These are phyloP conservation scores for Heterobasidion irregulare DNA, from an alignment of 1,284 basidiomycete species.

Conservation along the genomic window DNA sequence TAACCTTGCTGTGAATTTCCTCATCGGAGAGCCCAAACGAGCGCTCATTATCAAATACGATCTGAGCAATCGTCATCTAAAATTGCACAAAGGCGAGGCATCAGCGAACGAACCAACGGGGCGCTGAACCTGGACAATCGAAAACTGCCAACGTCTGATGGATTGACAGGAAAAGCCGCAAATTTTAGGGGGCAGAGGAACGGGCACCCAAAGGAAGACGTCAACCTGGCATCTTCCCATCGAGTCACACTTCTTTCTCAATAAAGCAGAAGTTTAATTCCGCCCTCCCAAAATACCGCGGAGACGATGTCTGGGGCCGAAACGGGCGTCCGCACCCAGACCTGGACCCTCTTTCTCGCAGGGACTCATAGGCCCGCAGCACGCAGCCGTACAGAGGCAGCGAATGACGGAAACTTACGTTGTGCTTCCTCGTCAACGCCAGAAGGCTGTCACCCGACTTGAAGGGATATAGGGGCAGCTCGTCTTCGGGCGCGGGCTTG, in stretches of 20 bases:
- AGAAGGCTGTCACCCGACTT: slow-evolving; percentile 74
- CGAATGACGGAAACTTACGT: slow-evolving; percentile 39
- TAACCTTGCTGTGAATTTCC: slow-evolving; percentile 71
- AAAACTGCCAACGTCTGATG: no score
- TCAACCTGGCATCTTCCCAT: no score
- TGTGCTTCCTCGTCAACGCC: slow-evolving; percentile 74
- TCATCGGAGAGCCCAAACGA: slow-evolving; percentile 68
- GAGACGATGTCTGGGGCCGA: neutral
- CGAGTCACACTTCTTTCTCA: neutral
- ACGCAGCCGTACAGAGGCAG: neutral
- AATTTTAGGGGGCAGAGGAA: no score
- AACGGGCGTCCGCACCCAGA: neutral
- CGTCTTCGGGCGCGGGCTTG: slow-evolving; percentile 15
- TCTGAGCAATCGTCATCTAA: slow-evolving; percentile 88
- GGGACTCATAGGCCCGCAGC: neutral
- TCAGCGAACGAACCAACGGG: no score
- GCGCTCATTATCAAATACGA: slow-evolving; percentile 93
- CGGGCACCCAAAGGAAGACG: no score
- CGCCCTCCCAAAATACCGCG: neutral
- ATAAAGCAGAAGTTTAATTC: neutral
- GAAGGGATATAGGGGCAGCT: slow-evolving; percentile 79
- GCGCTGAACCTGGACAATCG: no score
- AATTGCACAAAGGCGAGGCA: neutral
- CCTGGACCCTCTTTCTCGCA: no score
- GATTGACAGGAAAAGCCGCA: no score